Conservation (phyloP, 257 asterid genomes). For the Paulownia fortunei region DNA sequence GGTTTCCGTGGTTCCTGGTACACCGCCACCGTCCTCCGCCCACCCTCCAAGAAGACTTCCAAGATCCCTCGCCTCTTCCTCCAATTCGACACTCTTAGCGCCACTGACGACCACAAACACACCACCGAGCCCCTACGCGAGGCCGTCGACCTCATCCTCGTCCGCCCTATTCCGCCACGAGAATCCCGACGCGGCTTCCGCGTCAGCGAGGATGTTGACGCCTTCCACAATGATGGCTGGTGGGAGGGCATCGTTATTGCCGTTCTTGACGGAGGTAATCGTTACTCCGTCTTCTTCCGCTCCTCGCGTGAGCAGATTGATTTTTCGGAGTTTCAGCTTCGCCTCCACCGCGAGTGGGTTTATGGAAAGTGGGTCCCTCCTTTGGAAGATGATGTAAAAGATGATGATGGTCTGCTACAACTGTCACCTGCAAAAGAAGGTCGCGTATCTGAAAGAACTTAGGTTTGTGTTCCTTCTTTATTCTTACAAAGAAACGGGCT, state of each 20-base stretch:
- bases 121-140: slow-evolving; percentile 43
- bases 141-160: slow-evolving; percentile 44
- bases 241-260: slow-evolving; percentile 62
- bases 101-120: background rate
- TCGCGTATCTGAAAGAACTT: background rate
- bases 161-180: slow-evolving; percentile 60
- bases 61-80: slow-evolving; percentile 31
- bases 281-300: slow-evolving; percentile 60
- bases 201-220: slow-evolving; percentile 63
- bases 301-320: slow-evolving; percentile 59
- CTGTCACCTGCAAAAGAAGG: background rate
- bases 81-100: slow-evolving; percentile 50
- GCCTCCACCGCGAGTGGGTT: slow-evolving; percentile 73
- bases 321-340: slow-evolving; percentile 47
- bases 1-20: slow-evolving; percentile 73
- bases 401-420: background rate
- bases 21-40: slow-evolving; percentile 55
- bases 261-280: background rate
- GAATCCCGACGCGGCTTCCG: slow-evolving; percentile 47
- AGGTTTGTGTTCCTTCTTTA: slow-evolving; percentile 29
- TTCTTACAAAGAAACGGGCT: background rate
- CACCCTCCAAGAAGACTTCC: slow-evolving; percentile 22
- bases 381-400: slow-evolving; percentile 10
- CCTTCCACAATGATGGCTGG: slow-evolving; percentile 73
- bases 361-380: slow-evolving; percentile 64